A percentile compares a stretch with the other conserved stretches of the same genome.
These are phyloP conservation scores for Pichia sp. DNA, from an alignment of 1,139 yeast species.

Conservation along the genomic window DNA sequence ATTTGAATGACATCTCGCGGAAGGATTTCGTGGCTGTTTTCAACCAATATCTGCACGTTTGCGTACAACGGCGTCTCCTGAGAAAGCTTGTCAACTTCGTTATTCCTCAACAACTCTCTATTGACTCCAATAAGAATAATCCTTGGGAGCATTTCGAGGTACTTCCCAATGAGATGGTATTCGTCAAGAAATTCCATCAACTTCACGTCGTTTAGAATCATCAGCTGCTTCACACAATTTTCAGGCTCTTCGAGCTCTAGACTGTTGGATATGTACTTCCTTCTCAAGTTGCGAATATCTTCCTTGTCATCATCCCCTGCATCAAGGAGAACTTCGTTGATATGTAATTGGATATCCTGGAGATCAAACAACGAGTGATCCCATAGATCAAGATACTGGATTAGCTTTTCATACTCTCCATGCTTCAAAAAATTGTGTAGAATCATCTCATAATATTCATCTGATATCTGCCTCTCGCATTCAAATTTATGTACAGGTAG, in stretches of 20 bases:
- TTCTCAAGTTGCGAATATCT: conserved; percentile 35
- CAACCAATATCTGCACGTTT: conserved; percentile 55
- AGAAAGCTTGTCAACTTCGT: conserved; percentile 43
- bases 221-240: conserved; percentile 61
- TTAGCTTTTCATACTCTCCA: conserved; percentile 37
- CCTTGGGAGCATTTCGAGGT: conserved; percentile 47
- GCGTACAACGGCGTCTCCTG: conserved; percentile 34
- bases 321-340: conserved; percentile 42
- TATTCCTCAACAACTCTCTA: conserved; percentile 32
- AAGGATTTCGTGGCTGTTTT: conserved; percentile 59
- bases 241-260: conserved; percentile 54
- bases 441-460: conserved; percentile 47
- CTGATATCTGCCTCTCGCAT: conserved; percentile 28
- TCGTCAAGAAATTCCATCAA: conserved; percentile 55
- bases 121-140: conserved; percentile 48
- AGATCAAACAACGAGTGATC: conserved; percentile 51
- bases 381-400: conserved; percentile 53
- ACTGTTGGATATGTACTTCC: conserved; percentile 54
- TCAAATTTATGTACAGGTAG: conserved; percentile 43
- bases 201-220: conserved; percentile 50
- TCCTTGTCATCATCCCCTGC: conserved; percentile 24
- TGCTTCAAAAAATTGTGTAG: conserved; percentile 47
- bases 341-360: conserved; percentile 39
- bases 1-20: conserved; percentile 48
- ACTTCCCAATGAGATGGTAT: conserved; percentile 57